phyloP scores from a whole-genome alignment of 192 early-diverging fungal genomes.

The Coemansia sp. region DNA sequence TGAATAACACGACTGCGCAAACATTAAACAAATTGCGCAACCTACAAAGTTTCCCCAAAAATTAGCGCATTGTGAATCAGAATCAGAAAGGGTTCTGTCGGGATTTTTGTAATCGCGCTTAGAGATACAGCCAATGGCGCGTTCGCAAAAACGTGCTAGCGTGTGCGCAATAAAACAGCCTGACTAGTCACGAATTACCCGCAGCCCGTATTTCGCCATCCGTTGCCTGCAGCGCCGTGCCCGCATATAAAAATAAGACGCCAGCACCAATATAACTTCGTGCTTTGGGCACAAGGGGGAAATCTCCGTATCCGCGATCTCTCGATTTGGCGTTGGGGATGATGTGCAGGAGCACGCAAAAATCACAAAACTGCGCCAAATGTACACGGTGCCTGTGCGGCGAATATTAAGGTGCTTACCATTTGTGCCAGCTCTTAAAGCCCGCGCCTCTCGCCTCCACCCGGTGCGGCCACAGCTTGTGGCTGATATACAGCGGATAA shows the following conservation, averaged over 20 bases:
- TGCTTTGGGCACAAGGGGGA: background rate
- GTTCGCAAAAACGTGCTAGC: background rate
- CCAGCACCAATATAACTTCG: background rate
- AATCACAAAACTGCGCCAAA: background rate
- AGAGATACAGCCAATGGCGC: background rate
- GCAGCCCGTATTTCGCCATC: no score
- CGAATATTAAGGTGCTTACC: background rate
- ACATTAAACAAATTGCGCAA: constrained; percentile 62
- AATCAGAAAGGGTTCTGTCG: constrained; percentile 9
- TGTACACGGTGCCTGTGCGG: background rate
- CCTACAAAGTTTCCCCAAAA: constrained; percentile 40
- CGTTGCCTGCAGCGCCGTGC: background rate
- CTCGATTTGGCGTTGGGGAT: constrained; percentile 1
- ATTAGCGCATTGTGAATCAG: constrained; percentile 10
- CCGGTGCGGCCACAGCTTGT: constrained; percentile 56
- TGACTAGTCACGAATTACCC: no score
- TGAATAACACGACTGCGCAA: constrained; percentile 64
- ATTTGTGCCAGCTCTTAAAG: background rate
- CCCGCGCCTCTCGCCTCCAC: background rate
- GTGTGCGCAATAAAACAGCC: background rate
- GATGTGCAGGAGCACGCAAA: background rate
- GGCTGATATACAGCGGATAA: constrained; percentile 64
- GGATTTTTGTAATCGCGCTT: background rate
- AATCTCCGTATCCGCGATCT: constrained; percentile 1
- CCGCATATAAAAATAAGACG: background rate